Evolutionary conservation across 78 protist species (phyloP), one percentile per base, ranked within the genome.

Genomic region (Diacronema lutheri): DNA sequence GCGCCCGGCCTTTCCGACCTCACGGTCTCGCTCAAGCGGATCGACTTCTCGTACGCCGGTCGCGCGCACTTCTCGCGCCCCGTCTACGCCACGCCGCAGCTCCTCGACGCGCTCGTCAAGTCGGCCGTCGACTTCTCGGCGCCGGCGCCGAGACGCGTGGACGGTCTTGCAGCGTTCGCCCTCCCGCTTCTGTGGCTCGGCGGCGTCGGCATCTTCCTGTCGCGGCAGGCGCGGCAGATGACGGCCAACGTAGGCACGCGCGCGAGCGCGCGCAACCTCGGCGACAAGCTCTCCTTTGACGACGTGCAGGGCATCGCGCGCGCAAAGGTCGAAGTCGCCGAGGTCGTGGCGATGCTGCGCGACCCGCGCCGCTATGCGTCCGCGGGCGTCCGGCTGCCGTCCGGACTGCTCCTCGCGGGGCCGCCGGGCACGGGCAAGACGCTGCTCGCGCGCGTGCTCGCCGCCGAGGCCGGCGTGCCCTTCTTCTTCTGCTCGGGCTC

Each of bases 341-440:
- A 68, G 76, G 55, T 68, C 31, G 76, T 68, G 26, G 6, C 76
- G 50, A 68, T 68, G 55, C 76, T 68, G 40, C 37, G 37, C 40
- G 35, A 29, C 50, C 76, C 50, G 50, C 21, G 19, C 35, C 6
- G 58, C 20, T 71, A 71, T 35, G 33, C 58, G 41, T 21, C 33
- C 38, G 79, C 57, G 7, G 79, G 79, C 79, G 79, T 56, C 37
- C 46, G 79, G 37, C 58, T 71, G 31, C 79, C 79, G 31, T 23
- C 58, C 5, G 91, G 91, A 21, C 44, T 82, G 11, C 81, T 88
- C 14, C 38, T 88, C 44, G 61, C 29, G 41, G 91, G 91, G 19
- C 91, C 91, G 46, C 91, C 91, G 0, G 92, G 92, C 58, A 89
- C 92, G 19, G 93, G 93, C 61, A 90, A 90, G 88, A 90, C 93